Conservation (phyloP, 768 basidiomycete species). For the Chalciporus sphaerocephalus region DNA sequence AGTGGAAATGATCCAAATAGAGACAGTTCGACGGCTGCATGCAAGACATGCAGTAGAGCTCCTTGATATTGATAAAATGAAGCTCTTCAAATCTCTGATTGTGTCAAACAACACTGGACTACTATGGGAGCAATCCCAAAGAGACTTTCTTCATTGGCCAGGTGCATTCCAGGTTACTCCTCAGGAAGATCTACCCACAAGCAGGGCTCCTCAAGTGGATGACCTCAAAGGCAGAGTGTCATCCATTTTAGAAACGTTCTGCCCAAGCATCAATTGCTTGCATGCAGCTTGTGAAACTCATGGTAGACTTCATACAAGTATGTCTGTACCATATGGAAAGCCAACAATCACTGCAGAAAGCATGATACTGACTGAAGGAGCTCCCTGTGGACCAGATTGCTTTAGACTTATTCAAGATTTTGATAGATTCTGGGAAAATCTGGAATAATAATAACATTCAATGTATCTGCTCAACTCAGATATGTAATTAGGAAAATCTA, state of each 20-base stretch:
- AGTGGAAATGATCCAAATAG: constrained; percentile 50
- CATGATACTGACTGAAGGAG: constrained; percentile 26
- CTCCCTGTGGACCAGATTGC: constrained; percentile 32
- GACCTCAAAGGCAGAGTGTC: constrained; percentile 33
- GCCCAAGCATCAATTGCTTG: constrained; percentile 45
- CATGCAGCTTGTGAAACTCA: constrained; percentile 39
- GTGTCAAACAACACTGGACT: constrained; percentile 32
- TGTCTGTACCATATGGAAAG: constrained; percentile 19
- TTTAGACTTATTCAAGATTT: constrained; percentile 26
- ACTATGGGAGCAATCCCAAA: constrained; percentile 40
- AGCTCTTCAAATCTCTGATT: constrained; percentile 27
- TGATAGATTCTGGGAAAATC: constrained; percentile 20
- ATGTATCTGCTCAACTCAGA: neutral
- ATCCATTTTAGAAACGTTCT: constrained; percentile 36
- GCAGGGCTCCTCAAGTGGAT: constrained; percentile 14
- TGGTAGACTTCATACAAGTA: constrained; percentile 19
- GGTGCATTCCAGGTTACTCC: constrained; percentile 9
- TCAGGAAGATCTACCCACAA: constrained; percentile 1
- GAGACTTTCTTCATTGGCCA: constrained; percentile 40
- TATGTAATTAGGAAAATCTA: constrained; percentile 20
- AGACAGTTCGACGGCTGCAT: constrained; percentile 40
- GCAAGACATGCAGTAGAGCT: constrained; percentile 26
- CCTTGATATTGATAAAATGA: constrained; percentile 34
- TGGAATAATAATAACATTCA: rapidly evolving
- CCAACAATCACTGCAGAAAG: constrained; percentile 19